These are phyloP conservation scores for Salpingoeca rosetta DNA, from an alignment of 78 protist species.

Conservation along the genomic window DNA sequence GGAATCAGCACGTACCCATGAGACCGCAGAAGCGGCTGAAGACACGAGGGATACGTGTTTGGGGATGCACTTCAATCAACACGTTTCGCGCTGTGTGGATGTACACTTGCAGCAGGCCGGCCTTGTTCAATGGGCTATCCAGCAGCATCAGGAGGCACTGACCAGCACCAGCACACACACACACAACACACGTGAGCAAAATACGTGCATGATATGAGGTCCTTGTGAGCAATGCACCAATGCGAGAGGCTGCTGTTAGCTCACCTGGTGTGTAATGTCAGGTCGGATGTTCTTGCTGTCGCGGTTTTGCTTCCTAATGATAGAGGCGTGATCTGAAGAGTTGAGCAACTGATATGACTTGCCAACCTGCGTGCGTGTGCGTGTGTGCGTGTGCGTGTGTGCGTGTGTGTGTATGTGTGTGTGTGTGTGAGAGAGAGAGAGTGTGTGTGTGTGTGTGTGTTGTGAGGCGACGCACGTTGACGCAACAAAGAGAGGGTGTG, in stretches of 20 bases:
- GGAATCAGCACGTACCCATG: slow-evolving; percentile 59
- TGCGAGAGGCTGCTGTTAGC: background rate
- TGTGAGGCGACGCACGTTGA: too few relatives aligned
- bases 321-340: slow-evolving; percentile 77
- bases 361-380: slow-evolving; percentile 22
- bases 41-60: slow-evolving; percentile 91
- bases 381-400: background rate
- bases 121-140: slow-evolving; percentile 94
- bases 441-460: too few relatives aligned
- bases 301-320: slow-evolving; percentile 54
- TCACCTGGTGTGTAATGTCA: slow-evolving; percentile 89
- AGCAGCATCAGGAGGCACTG: slow-evolving; percentile 86
- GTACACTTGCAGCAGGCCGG: slow-evolving; percentile 87
- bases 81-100: slow-evolving; percentile 65
- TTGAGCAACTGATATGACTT: slow-evolving; percentile 76
- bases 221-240: background rate
- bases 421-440: too few relatives aligned
- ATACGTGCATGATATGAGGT: too few relatives aligned
- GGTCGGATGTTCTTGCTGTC: slow-evolving; percentile 84
- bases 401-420: too few relatives aligned
- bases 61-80: slow-evolving; percentile 83
- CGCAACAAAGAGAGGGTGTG: too few relatives aligned
- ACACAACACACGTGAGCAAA: background rate
- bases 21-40: slow-evolving; percentile 87
- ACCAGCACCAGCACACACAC: background rate